Percentiles rank a stretch among this genome's conserved stretches.
These are phyloP conservation scores for Apiotrichum gracile DNA, from an alignment of 1,284 basidiomycete species.

Conservation along the genomic window DNA sequence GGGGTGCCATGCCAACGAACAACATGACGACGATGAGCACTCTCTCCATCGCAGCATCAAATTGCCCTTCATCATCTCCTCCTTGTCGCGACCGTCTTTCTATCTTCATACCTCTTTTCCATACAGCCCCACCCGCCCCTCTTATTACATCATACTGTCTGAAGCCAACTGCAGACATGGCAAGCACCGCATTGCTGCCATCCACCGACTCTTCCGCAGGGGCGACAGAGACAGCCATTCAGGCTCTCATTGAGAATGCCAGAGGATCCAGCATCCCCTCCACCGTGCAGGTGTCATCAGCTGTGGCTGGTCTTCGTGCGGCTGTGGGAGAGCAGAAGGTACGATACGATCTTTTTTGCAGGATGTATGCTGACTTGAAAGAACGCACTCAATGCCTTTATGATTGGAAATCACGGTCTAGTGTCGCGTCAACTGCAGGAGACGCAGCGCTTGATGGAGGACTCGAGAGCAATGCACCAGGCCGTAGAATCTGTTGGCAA, in stretches of 20 bases:
- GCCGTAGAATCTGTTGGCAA: background rate
- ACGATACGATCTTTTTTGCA: too few relatives aligned
- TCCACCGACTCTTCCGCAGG: too few relatives aligned
- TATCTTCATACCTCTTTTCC: background rate
- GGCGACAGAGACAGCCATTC: background rate
- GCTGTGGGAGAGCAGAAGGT: background rate
- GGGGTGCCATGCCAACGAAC: background rate
- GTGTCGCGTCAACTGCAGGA: background rate
- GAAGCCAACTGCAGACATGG: too few relatives aligned
- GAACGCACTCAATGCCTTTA: background rate
- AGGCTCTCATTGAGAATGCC: background rate
- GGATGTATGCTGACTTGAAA: too few relatives aligned
- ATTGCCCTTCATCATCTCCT: too few relatives aligned
- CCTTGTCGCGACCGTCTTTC: background rate
- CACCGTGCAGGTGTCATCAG: background rate
- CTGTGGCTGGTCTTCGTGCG: background rate
- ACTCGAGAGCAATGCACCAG: background rate
- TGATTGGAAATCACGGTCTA: background rate
- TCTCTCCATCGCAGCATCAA: background rate
- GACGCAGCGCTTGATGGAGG: background rate
- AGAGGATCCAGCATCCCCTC: background rate
- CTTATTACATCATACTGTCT: too few relatives aligned
- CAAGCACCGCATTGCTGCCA: too few relatives aligned
- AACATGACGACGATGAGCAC: background rate
- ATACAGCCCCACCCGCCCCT: background rate